Evolutionary conservation across 495 filamentous ascomycete species (phyloP).

Genomic region (Cladorrhinum samala): DNA sequence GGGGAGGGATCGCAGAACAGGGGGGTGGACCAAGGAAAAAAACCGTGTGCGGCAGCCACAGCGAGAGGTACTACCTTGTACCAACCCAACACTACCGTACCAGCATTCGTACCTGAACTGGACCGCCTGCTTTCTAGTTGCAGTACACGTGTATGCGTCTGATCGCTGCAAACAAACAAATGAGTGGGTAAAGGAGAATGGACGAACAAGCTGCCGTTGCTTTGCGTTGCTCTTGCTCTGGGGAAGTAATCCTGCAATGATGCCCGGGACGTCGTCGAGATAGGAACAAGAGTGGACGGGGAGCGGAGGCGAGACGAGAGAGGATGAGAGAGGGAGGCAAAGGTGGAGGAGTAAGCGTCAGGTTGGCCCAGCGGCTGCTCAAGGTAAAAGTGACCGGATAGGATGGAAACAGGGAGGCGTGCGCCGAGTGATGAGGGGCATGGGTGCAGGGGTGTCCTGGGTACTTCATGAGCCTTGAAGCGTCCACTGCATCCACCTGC

Average conservation of each 20-base stretch:
- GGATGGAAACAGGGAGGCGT: constrained; percentile 12
- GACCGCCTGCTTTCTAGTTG: not conserved
- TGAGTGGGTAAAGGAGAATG: not conserved
- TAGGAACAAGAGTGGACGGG: not conserved
- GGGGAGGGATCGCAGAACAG: not conserved
- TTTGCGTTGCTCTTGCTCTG: not conserved
- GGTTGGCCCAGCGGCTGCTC: not conserved
- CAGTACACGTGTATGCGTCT: not conserved
- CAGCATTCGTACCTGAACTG: not conserved
- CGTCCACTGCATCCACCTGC: constrained; percentile 3
- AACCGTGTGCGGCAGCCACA: constrained; percentile 1
- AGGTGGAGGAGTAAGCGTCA: not conserved
- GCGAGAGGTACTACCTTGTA: not conserved
- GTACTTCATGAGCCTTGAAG: constrained; percentile 7
- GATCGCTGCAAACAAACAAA: not conserved
- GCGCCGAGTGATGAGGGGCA: constrained; percentile 1
- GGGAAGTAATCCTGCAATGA: not conserved
- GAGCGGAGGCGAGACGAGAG: not conserved
- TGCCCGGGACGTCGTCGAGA: not conserved
- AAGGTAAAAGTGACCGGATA: constrained; percentile 3
- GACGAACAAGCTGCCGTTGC: no score
- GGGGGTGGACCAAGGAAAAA: constrained; percentile 5
- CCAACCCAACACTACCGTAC: not conserved
- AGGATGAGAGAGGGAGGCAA: not conserved
- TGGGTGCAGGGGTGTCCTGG: constrained; percentile 1